Percentiles rank a stretch among this genome's conserved stretches.
These are phyloP conservation scores for Wallacemonas sp. DNA, from an alignment of 208 protist species.

Conservation along the genomic window DNA sequence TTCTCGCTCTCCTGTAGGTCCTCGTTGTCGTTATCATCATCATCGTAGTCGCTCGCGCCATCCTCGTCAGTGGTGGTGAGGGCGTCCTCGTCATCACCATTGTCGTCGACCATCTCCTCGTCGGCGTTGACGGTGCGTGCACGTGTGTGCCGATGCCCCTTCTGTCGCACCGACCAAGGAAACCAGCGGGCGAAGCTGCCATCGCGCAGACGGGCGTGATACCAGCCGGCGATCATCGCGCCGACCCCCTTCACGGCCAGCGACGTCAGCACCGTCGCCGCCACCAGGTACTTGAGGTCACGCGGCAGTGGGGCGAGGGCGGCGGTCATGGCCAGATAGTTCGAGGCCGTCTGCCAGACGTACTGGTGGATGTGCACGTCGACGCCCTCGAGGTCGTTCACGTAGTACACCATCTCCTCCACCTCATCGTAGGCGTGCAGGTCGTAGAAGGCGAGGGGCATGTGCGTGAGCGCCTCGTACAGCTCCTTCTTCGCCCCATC, in stretches of 20 bases:
- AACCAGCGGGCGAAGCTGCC: conserved; percentile 25
- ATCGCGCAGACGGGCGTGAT: conserved; percentile 24
- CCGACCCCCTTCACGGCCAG: conserved; percentile 27
- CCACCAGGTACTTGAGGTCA: conserved; percentile 30
- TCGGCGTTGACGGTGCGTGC: too few relatives aligned
- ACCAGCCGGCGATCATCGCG: conserved; percentile 19
- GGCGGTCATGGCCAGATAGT: conserved; percentile 28
- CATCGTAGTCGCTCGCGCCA: conserved; percentile 11
- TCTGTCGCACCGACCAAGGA: conserved; percentile 14
- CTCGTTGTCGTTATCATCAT: conserved; percentile 23
- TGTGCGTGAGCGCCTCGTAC: conserved; percentile 62
- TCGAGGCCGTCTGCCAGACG: conserved; percentile 29
- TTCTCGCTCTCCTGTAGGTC: conserved; percentile 70
- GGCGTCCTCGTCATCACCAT: background rate
- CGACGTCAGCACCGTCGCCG: conserved; percentile 24
- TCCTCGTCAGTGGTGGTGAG: background rate
- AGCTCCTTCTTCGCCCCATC: conserved; percentile 58
- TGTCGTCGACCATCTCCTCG: background rate
- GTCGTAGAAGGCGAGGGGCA: conserved; percentile 72
- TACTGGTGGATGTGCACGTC: conserved; percentile 78
- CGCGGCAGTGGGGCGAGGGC: conserved; percentile 31
- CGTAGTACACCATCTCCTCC: conserved; percentile 77
- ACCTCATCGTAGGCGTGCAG: conserved; percentile 54
- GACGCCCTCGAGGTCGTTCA: conserved; percentile 82
- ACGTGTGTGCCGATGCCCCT: background rate